A percentile compares a stretch with the other conserved stretches of the same genome.
phyloP scores from a whole-genome alignment of 148 eudicot species.

The Spergularia bocconei region DNA sequence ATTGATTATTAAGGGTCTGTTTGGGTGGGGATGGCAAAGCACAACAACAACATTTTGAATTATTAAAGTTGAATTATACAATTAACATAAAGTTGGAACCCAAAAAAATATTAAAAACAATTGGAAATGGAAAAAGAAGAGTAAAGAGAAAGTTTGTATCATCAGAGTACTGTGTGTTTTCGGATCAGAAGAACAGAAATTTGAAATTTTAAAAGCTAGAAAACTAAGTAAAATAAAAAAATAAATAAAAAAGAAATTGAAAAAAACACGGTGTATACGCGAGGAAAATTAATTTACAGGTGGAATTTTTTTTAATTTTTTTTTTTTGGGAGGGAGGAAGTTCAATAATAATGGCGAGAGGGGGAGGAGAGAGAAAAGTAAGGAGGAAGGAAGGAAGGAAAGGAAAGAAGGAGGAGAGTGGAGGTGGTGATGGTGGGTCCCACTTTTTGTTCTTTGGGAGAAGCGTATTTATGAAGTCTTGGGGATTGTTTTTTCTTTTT shows the following conservation, averaged over 20 bases:
- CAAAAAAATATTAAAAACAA: too few species aligned
- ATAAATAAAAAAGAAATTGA: neutral
- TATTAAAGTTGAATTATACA: too few species aligned
- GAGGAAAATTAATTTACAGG: neutral
- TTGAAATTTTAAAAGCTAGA: neutral
- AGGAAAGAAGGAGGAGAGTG: neutral
- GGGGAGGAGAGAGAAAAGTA: neutral
- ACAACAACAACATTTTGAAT: neutral
- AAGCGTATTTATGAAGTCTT: neutral
- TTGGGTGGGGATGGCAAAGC: neutral
- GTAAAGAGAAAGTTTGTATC: neutral
- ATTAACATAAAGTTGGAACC: too few species aligned
- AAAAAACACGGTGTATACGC: neutral
- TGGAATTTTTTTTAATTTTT: neutral
- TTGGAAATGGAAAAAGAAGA: neutral
- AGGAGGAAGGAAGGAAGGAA: neutral
- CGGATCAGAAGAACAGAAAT: neutral
- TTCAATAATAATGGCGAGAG: neutral
- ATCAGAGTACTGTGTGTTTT: neutral
- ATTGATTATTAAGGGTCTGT: neutral
- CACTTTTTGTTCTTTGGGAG: neutral
- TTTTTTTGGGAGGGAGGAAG: neutral
- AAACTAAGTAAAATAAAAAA: neutral
- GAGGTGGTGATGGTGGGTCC: constrained; percentile 10
- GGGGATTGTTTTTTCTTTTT: neutral